Conservation (phyloP, 345 rosid species). For the Camelina neglecta region DNA sequence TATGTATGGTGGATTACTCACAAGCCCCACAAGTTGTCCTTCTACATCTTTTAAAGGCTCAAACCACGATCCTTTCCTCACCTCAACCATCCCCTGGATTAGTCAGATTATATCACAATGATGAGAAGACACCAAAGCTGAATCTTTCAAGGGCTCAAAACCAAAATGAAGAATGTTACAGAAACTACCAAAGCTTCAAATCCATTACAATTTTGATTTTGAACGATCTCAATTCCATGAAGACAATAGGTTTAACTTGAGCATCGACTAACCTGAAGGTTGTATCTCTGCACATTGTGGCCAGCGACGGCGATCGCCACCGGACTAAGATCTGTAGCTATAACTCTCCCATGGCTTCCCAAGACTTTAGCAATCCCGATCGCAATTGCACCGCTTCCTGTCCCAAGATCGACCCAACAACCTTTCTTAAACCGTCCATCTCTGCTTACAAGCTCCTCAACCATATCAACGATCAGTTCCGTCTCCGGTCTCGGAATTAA, state of each 20-base stretch:
- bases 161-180: slow-evolving; percentile 9
- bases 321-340: slow-evolving; percentile 81
- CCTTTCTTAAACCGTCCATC: slow-evolving; percentile 50
- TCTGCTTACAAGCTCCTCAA: slow-evolving; percentile 47
- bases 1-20: slow-evolving; percentile 93
- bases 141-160: background rate
- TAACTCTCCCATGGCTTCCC: slow-evolving; percentile 55
- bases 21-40: slow-evolving; percentile 75
- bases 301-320: slow-evolving; percentile 66
- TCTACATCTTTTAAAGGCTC: slow-evolving; percentile 68
- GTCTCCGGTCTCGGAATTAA: slow-evolving; percentile 96
- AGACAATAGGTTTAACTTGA: background rate
- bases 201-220: background rate
- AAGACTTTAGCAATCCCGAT: slow-evolving; percentile 65
- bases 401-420: slow-evolving; percentile 88
- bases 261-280: slow-evolving; percentile 58
- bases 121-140: slow-evolving; percentile 4
- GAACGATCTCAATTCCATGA: background rate
- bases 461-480: slow-evolving; percentile 74
- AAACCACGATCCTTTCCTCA: slow-evolving; percentile 86
- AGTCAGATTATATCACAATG: slow-evolving; percentile 4
- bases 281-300: slow-evolving; percentile 70
- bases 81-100: slow-evolving; percentile 60
- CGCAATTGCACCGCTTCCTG: slow-evolving; percentile 91
- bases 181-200: background rate